Percentiles rank a stretch among this genome's conserved stretches.
Conservation (phyloP, 805 yeast genomes). For the Metschnikowia amazonensis region DNA sequence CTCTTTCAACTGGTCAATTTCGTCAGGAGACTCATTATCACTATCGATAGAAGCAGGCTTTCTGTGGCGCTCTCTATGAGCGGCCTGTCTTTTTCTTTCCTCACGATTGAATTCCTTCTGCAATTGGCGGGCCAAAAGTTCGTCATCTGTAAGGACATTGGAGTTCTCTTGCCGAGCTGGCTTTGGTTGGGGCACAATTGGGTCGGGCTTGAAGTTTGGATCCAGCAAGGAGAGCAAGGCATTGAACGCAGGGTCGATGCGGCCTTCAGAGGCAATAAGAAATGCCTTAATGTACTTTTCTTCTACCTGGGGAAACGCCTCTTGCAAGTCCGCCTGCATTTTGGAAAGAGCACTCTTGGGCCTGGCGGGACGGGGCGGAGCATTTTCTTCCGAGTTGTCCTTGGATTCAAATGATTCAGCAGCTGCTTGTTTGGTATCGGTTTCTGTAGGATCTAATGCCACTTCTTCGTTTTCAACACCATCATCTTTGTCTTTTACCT, state of each 20-base stretch:
- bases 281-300: conserved; percentile 70
- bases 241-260: conserved; percentile 80
- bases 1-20: conserved; percentile 62
- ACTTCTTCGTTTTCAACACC: neutral
- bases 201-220: conserved; percentile 57
- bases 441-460: neutral
- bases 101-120: conserved; percentile 59
- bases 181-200: conserved; percentile 22
- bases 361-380: conserved; percentile 45
- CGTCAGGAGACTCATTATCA: conserved; percentile 48
- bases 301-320: conserved; percentile 82
- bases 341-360: conserved; percentile 59
- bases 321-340: conserved; percentile 59
- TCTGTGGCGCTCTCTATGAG: conserved; percentile 11
- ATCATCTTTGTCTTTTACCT: neutral
- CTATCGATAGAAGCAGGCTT: conserved; percentile 17
- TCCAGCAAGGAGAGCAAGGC: conserved; percentile 80
- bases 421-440: neutral
- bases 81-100: conserved; percentile 33
- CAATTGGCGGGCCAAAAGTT: conserved; percentile 72
- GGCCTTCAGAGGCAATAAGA: conserved; percentile 80
- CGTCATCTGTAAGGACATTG: conserved; percentile 55
- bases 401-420: neutral
- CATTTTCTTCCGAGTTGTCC: conserved; percentile 11
- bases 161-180: conserved; percentile 19